Conservation (phyloP, 2,329 filamentous ascomycete genomes). For the Epicoccum nigrum region DNA sequence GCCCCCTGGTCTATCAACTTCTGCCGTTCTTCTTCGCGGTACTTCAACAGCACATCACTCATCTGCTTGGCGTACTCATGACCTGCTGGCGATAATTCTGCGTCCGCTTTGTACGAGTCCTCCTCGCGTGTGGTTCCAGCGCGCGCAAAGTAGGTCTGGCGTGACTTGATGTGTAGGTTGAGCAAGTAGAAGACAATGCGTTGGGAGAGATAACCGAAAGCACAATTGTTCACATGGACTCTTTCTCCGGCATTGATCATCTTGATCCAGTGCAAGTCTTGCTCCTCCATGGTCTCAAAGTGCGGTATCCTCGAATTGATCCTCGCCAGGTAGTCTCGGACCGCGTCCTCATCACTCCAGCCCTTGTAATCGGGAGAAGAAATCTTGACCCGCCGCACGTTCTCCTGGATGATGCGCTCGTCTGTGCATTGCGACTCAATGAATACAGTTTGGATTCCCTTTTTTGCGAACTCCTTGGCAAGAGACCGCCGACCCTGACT, state of each 20-base stretch:
- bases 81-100: conserved; percentile 80
- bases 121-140: conserved; percentile 86
- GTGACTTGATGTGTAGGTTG: conserved; percentile 94
- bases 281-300: conserved; percentile 95
- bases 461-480: conserved; percentile 96
- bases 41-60: conserved; percentile 80
- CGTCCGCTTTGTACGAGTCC: conserved; percentile 91
- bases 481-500: conserved; percentile 80
- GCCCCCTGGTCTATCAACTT: conserved; percentile 72
- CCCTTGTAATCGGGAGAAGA: conserved; percentile 95
- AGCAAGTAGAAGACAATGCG: conserved; percentile 98
- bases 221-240: conserved; percentile 95
- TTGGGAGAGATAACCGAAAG: conserved; percentile 94
- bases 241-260: conserved; percentile 98
- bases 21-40: conserved; percentile 81
- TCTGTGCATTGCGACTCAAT: conserved; percentile 96
- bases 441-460: conserved; percentile 94
- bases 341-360: conserved; percentile 91
- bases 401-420: conserved; percentile 91
- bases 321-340: conserved; percentile 85
- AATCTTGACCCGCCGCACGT: conserved; percentile 96
- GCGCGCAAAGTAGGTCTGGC: conserved; percentile 90
- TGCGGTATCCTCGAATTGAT: conserved; percentile 93
- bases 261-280: conserved; percentile 95
- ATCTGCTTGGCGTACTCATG: conserved; percentile 70